Conservation (phyloP, 2,329 filamentous ascomycete species). For the Paraconiothyrium brasiliense region DNA sequence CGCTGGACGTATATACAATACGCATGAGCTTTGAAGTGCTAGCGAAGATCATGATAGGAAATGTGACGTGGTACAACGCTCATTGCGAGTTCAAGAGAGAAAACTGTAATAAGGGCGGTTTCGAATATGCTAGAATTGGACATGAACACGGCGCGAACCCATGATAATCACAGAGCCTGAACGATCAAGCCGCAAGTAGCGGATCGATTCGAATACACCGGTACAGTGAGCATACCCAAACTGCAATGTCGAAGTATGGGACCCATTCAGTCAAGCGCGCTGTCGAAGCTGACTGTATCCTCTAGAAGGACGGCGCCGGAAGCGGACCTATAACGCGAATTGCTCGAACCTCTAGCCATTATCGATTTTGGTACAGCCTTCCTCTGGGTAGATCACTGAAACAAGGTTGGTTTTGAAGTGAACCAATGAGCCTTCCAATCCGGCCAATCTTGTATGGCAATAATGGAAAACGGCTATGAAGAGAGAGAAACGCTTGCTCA, state of each 20-base stretch:
- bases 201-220: no score
- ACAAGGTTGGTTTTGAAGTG: neutral
- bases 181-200: no score
- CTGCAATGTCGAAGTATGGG: constrained; percentile 37
- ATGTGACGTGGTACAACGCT: neutral
- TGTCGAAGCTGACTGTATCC: no score
- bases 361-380: constrained; percentile 16
- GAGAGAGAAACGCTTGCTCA: constrained; percentile 16
- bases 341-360: no score
- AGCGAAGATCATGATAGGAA: neutral
- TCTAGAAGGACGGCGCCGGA: no score
- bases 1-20: neutral
- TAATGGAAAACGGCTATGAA: constrained; percentile 10
- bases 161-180: no score
- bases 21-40: neutral
- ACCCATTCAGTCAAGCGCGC: constrained; percentile 28
- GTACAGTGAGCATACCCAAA: constrained; percentile 8
- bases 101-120: neutral
- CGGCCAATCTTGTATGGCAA: constrained; percentile 11
- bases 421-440: neutral
- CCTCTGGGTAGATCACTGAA: constrained; percentile 50
- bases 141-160: neutral
- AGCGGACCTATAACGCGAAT: constrained; percentile 15
- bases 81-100: neutral
- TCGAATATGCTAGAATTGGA: neutral